Evolutionary conservation across 305 asterid species (phyloP).

Genomic region (Solanum aculeatissimum): DNA sequence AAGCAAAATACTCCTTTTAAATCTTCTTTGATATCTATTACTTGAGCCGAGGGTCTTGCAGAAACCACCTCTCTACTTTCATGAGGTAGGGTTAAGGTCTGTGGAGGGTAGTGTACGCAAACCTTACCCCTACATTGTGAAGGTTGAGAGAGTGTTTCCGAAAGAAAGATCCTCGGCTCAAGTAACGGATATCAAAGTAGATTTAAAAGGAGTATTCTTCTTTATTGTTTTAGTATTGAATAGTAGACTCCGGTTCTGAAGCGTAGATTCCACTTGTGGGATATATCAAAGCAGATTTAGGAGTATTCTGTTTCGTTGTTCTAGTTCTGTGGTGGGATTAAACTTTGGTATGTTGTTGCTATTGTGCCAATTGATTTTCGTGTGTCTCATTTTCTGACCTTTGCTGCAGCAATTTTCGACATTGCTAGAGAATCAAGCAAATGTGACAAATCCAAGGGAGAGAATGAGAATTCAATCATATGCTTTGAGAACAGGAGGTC

Average conservation of each 20-base stretch:
- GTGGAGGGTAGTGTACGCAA: no score
- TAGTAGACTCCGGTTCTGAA: background rate
- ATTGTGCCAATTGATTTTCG: background rate
- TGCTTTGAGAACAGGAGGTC: slow-evolving; percentile 65
- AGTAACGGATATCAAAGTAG: no score
- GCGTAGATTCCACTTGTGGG: no score
- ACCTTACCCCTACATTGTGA: no score
- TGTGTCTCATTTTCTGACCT: background rate
- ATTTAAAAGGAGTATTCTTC: background rate
- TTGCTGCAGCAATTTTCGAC: slow-evolving; percentile 62
- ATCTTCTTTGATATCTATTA: no score
- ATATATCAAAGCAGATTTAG: no score
- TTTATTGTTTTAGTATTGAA: background rate
- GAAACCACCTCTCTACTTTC: no score
- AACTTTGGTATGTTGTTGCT: background rate
- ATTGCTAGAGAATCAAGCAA: slow-evolving; percentile 44
- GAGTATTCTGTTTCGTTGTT: background rate
- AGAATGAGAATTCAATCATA: slow-evolving; percentile 60
- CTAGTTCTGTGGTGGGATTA: background rate
- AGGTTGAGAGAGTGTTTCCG: no score
- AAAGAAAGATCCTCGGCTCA: no score
- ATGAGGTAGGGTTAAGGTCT: no score
- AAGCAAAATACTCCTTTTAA: background rate
- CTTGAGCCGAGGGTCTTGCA: no score
- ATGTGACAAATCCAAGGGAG: slow-evolving; percentile 45